These are phyloP conservation scores for Shiraia bambusicola DNA, from an alignment of 2,329 filamentous ascomycete species.

Conservation along the genomic window DNA sequence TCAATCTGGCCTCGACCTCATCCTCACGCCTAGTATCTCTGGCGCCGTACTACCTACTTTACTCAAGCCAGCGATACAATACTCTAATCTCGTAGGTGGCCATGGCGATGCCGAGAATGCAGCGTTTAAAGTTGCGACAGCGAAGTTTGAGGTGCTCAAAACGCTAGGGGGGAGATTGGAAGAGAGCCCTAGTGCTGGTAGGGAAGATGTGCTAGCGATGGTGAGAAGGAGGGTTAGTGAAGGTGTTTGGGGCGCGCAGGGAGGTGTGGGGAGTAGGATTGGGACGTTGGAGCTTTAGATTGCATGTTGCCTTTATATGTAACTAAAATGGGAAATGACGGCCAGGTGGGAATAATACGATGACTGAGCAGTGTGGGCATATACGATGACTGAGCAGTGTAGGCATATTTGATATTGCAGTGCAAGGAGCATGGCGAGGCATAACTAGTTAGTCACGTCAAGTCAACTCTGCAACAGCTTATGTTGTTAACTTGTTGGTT, in stretches of 20 bases:
- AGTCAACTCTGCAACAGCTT: no score
- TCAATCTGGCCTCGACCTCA: conserved; percentile 51
- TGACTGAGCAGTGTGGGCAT: no score
- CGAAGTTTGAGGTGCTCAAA: conserved; percentile 59
- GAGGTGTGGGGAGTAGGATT: conserved; percentile 48
- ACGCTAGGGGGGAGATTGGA: conserved; percentile 51
- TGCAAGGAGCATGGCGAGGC: no score
- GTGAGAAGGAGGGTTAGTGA: conserved; percentile 46
- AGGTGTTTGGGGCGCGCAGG: conserved; percentile 46
- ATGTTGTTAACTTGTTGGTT: no score
- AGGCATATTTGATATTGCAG: no score
- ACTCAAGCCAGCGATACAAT: conserved; percentile 58
- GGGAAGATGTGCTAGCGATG: conserved; percentile 46
- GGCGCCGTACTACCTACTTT: conserved; percentile 57
- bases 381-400: no score
- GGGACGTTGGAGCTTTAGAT: conserved; percentile 45
- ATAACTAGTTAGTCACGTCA: no score
- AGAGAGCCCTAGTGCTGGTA: conserved; percentile 27
- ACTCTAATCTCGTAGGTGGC: conserved; percentile 60
- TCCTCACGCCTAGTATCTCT: conserved; percentile 55
- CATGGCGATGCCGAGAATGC: conserved; percentile 58
- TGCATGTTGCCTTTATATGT: no score
- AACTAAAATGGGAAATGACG: no score
- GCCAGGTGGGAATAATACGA: no score
- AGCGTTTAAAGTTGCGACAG: conserved; percentile 58